These are phyloP conservation scores for Fagus sylvatica DNA, from an alignment of 306 rosid genomes.

Conservation along the genomic window DNA sequence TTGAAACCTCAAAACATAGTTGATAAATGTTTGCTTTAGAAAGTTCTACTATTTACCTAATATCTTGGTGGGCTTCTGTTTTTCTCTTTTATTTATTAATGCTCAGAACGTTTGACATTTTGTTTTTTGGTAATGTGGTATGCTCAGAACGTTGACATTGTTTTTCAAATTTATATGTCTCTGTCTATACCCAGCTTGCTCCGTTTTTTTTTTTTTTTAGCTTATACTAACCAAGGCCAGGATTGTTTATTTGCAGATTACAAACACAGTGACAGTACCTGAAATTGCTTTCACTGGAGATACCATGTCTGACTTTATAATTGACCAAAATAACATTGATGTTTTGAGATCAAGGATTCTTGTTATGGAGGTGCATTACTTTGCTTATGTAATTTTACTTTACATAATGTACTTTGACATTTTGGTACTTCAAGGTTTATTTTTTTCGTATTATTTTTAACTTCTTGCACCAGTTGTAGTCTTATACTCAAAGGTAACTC, in stretches of 20 bases:
- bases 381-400: not conserved
- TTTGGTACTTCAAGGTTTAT: not conserved
- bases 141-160: not conserved
- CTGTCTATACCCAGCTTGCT: not conserved
- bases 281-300: slow-evolving; percentile 95
- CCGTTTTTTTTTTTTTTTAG: not conserved
- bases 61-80: not conserved
- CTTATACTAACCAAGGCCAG: slow-evolving; percentile 20
- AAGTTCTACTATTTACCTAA: not conserved
- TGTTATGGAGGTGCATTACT: slow-evolving; percentile 73
- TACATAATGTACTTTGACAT: not conserved
- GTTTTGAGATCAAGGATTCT: slow-evolving; percentile 76
- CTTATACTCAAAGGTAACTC: not conserved
- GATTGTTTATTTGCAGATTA: slow-evolving; percentile 56
- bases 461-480: not conserved
- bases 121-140: not conserved
- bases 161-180: not conserved
- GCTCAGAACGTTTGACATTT: not conserved
- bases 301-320: slow-evolving; percentile 74
- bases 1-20: not conserved
- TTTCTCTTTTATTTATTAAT: not conserved
- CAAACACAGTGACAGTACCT: slow-evolving; percentile 71
- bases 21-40: not conserved
- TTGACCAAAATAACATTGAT: slow-evolving; percentile 62
- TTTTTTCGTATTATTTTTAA: not conserved